Evolutionary conservation across 345 rosid species (phyloP).

Genomic region (Bruguiera parviflora): DNA sequence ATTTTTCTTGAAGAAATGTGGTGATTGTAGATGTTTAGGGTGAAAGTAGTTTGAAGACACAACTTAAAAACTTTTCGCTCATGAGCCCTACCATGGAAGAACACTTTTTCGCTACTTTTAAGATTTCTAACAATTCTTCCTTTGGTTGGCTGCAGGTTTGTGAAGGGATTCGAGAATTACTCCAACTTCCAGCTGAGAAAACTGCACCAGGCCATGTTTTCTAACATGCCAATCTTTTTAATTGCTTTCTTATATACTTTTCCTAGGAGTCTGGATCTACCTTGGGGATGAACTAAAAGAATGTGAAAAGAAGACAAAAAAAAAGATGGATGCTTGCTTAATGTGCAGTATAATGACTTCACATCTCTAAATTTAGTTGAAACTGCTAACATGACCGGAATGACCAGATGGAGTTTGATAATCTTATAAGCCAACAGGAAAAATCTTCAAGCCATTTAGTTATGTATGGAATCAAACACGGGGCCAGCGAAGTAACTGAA

Average conservation of each 20-base stretch:
- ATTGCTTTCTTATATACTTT: background rate
- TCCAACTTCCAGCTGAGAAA: background rate
- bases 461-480: too few species aligned
- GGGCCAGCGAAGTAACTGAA: too few species aligned
- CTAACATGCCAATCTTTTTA: background rate
- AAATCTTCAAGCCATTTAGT: too few species aligned
- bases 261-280: background rate
- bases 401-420: too few species aligned
- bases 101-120: background rate
- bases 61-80: too few species aligned
- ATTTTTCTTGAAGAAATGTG: background rate
- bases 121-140: background rate
- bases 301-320: background rate
- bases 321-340: too few species aligned
- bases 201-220: background rate
- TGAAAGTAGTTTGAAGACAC: background rate
- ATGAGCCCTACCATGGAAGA: background rate
- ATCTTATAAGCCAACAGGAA: too few species aligned
- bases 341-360: too few species aligned
- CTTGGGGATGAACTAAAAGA: background rate
- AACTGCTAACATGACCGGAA: too few species aligned
- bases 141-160: background rate
- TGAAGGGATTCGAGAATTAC: constrained; percentile 4
- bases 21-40: too few species aligned
- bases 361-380: too few species aligned